Conservation (phyloP, 768 basidiomycete genomes). For the Hypholoma sublateritium region DNA sequence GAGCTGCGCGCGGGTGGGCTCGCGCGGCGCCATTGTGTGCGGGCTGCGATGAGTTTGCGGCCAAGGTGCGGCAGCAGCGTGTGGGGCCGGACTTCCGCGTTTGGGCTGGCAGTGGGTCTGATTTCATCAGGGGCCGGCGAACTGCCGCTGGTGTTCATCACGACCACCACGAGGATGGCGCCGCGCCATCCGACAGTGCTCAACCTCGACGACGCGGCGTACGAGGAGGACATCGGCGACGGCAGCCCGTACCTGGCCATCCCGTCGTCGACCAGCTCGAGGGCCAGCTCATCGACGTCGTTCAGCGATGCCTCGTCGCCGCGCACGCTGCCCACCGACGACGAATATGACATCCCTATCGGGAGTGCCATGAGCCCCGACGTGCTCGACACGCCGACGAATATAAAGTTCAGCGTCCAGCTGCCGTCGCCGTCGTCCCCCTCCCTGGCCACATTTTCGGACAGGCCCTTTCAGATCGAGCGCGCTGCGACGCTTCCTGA, state of each 20-base stretch:
- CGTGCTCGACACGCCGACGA: constrained; percentile 15
- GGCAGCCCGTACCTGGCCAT: constrained; percentile 22
- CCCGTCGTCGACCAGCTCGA: constrained; percentile 21
- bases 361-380: constrained; percentile 9
- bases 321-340: constrained; percentile 5
- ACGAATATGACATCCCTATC: constrained; percentile 12
- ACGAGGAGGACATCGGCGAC: constrained; percentile 27
- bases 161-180: constrained; percentile 16
- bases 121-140: neutral
- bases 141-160: neutral
- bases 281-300: constrained; percentile 18
- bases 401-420: constrained; percentile 7
- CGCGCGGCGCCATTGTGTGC: constrained; percentile 48
- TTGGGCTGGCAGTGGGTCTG: neutral
- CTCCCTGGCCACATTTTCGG: constrained; percentile 10
- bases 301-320: constrained; percentile 11
- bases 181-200: constrained; percentile 21
- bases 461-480: constrained; percentile 24
- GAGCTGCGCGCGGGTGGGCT: constrained; percentile 70
- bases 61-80: neutral
- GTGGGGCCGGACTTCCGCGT: neutral
- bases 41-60: neutral
- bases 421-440: constrained; percentile 19
- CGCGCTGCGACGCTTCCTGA: constrained; percentile 49
- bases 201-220: constrained; percentile 19